phyloP scores from a whole-genome alignment of 768 basidiomycete genomes.

The Mycena amicta region DNA sequence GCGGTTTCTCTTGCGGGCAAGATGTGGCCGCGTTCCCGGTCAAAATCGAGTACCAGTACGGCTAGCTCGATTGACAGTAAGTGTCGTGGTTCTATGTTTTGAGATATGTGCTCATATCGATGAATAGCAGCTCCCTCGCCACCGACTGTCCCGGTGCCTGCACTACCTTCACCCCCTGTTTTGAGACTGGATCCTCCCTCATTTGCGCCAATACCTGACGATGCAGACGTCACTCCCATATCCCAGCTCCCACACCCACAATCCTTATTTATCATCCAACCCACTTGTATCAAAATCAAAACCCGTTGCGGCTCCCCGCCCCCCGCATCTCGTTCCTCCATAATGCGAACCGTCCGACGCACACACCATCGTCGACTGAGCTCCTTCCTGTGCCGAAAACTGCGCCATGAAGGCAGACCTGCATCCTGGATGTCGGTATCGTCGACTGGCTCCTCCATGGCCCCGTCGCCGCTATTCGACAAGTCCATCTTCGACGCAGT shows the following conservation, averaged over 20 bases:
- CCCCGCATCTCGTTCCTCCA: constrained; percentile 12
- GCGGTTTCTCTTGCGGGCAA: constrained; percentile 65
- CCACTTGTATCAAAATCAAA: too few relatives aligned
- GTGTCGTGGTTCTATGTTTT: constrained; percentile 15
- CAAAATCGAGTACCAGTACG: constrained; percentile 53
- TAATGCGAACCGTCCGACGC: neutral
- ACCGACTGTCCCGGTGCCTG: constrained; percentile 5
- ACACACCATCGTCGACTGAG: neutral
- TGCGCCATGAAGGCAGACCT: constrained; percentile 31
- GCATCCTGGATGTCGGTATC: constrained; percentile 52
- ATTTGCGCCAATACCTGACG: constrained; percentile 24
- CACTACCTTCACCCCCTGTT: constrained; percentile 6
- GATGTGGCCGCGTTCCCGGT: constrained; percentile 56
- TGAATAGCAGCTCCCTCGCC: constrained; percentile 11
- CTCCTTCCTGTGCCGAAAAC: constrained; percentile 12
- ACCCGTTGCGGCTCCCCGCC: too few relatives aligned
- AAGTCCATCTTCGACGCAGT: constrained; percentile 67
- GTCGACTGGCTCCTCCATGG: constrained; percentile 37
- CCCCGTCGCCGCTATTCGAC: constrained; percentile 55
- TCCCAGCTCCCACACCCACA: constrained; percentile 17
- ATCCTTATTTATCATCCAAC: constrained; percentile 1
- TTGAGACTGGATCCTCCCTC: constrained; percentile 26
- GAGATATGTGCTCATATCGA: too few relatives aligned
- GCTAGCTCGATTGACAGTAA: constrained; percentile 44
- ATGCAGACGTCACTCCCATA: constrained; percentile 10